phyloP scores from a whole-genome alignment of 352 stramenopile species.

The Pythium folliculosum region DNA sequence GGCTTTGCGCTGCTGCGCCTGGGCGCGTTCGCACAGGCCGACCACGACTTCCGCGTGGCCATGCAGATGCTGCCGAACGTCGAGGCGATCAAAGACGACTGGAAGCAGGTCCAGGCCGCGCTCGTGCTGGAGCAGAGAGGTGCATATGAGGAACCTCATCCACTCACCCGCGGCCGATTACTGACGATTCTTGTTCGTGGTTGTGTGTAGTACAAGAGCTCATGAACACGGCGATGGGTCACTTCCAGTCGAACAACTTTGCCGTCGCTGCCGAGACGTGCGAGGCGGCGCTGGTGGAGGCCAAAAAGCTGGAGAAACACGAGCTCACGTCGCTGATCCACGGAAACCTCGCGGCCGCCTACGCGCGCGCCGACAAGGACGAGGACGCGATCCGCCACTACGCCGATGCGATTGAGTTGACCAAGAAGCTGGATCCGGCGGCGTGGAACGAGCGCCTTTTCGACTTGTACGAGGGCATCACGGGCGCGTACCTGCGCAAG shows the following conservation, averaged over 20 bases:
- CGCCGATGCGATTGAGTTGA: slow-evolving; percentile 45
- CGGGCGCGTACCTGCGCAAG: slow-evolving; percentile 53
- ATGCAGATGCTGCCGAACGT: slow-evolving; percentile 56
- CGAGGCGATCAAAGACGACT: slow-evolving; percentile 52
- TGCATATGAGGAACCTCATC: background rate
- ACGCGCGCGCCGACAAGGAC: slow-evolving; percentile 55
- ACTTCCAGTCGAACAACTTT: slow-evolving; percentile 63
- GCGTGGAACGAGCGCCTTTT: slow-evolving; percentile 50
- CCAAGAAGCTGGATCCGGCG: slow-evolving; percentile 29
- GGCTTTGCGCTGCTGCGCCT: slow-evolving; percentile 58
- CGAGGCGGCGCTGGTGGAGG: slow-evolving; percentile 46
- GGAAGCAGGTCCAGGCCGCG: slow-evolving; percentile 45
- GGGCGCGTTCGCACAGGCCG: slow-evolving; percentile 37
- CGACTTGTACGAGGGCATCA: slow-evolving; percentile 58
- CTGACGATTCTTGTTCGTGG: background rate
- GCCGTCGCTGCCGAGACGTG: slow-evolving; percentile 52
- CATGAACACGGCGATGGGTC: slow-evolving; percentile 51
- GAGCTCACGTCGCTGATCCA: slow-evolving; percentile 71
- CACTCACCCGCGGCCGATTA: background rate
- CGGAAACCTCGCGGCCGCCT: slow-evolving; percentile 62
- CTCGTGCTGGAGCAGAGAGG: slow-evolving; percentile 45
- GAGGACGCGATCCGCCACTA: slow-evolving; percentile 66
- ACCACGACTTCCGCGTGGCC: slow-evolving; percentile 54
- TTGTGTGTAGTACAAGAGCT: slow-evolving; percentile 47
- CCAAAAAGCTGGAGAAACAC: slow-evolving; percentile 52